phyloP scores from a whole-genome alignment of 139 green algal species.

The Gonium pectorale region DNA sequence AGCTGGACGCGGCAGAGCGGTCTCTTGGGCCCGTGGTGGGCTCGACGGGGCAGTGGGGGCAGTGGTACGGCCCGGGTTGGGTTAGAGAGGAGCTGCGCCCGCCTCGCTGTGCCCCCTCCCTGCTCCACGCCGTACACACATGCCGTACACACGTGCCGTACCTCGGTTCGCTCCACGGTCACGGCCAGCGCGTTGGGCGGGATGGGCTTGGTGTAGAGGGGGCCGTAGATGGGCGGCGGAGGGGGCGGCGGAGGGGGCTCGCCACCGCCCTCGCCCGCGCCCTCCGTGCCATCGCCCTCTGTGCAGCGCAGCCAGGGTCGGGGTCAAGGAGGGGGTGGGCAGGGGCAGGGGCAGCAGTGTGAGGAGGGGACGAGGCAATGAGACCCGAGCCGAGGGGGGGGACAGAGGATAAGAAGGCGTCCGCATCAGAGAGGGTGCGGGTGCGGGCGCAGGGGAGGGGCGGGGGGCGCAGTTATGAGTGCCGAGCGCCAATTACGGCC shows the following conservation, averaged over 20 bases:
- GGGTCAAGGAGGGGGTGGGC: no score
- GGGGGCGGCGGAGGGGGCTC: not conserved
- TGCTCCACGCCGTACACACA: not conserved
- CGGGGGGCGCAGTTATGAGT: no score
- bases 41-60: not conserved
- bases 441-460: no score
- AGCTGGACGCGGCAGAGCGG: not conserved
- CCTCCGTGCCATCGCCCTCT: not conserved
- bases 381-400: not conserved
- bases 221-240: constrained; percentile 33
- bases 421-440: no score
- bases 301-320: no score
- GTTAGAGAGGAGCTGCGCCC: not conserved
- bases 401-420: no score
- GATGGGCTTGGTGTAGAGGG: constrained; percentile 57
- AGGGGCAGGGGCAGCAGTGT: not conserved
- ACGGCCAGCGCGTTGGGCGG: constrained; percentile 51
- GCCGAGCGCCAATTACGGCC: no score
- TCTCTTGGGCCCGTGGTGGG: not conserved
- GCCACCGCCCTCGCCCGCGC: not conserved
- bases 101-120: not conserved
- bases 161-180: constrained; percentile 39
- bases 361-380: not conserved
- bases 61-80: not conserved
- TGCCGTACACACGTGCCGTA: not conserved